phyloP scores from a whole-genome alignment of 1,284 basidiomycete genomes.

The Cryptococcus deneoformans region DNA sequence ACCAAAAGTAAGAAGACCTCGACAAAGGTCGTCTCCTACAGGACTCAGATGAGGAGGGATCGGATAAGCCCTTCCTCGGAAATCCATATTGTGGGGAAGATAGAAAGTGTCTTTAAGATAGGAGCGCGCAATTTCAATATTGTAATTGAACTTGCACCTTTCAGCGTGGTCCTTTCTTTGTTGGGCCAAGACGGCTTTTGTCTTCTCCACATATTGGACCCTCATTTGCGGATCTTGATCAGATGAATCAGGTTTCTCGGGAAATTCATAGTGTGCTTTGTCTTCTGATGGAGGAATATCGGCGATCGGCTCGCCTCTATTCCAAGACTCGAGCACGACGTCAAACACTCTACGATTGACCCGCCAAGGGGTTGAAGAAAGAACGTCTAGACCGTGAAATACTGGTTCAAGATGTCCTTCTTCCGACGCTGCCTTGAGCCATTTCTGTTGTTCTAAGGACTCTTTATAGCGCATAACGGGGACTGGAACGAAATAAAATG shows the following conservation, averaged over 20 bases:
- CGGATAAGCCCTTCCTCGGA: conserved; percentile 96
- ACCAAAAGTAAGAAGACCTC: conserved; percentile 83
- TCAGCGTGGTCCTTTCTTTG: conserved; percentile 84
- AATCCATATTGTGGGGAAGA: conserved; percentile 96
- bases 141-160: conserved; percentile 93
- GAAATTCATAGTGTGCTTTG: conserved; percentile 46
- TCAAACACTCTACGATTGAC: conserved; percentile 78
- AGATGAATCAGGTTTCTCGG: conserved; percentile 61
- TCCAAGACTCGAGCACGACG: conserved; percentile 77
- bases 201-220: conserved; percentile 59
- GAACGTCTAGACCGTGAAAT: conserved; percentile 83
- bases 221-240: conserved; percentile 67
- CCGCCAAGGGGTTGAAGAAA: conserved; percentile 87
- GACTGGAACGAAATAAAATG: conserved; percentile 49
- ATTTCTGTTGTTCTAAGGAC: conserved; percentile 77
- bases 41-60: conserved; percentile 95
- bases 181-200: conserved; percentile 61
- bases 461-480: conserved; percentile 91
- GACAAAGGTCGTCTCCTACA: conserved; percentile 91
- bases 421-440: conserved; percentile 73
- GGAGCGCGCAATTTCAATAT: conserved; percentile 92
- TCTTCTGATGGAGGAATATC: conserved; percentile 68
- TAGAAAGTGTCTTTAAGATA: conserved; percentile 68
- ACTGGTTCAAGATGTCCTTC: conserved; percentile 78
- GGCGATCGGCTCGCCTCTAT: conserved; percentile 67